Percentiles rank a stretch among this genome's conserved stretches.
These are phyloP conservation scores for Yamadazyma philogaea DNA, from an alignment of 805 yeast species.

Conservation along the genomic window DNA sequence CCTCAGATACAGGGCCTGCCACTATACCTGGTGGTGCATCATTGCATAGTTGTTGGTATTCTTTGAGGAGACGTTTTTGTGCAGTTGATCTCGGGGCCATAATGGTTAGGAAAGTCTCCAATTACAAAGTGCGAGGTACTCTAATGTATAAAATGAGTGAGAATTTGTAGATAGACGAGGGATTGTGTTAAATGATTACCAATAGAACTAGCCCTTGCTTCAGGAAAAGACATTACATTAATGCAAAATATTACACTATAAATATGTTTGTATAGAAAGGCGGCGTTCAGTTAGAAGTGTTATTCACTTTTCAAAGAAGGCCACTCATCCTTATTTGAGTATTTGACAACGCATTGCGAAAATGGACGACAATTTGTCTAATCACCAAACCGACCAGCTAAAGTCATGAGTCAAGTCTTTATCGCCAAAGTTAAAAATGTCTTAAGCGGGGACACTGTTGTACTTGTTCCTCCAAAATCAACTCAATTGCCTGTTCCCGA, in stretches of 20 bases:
- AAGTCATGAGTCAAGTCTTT: conserved; percentile 15
- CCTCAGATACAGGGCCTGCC: conserved; percentile 84
- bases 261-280: no score
- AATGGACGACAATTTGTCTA: not conserved
- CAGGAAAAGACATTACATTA: no score
- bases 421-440: conserved; percentile 68
- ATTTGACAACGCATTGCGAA: conserved; percentile 5
- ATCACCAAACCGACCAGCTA: not conserved
- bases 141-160: no score
- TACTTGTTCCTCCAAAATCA: conserved; percentile 50
- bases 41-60: conserved; percentile 76
- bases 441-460: conserved; percentile 66
- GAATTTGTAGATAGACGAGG: not conserved
- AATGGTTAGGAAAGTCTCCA: not conserved
- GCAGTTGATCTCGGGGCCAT: conserved; percentile 56
- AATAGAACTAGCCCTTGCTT: no score
- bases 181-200: no score
- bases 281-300: no score
- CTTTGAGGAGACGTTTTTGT: conserved; percentile 80
- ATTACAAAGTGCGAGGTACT: conserved; percentile 1
- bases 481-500: conserved; percentile 49
- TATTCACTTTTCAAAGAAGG: no score
- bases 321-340: no score
- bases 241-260: no score
- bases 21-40: conserved; percentile 95